phyloP scores from a whole-genome alignment of 1,284 basidiomycete genomes.

The Microbotryum violaceum region DNA sequence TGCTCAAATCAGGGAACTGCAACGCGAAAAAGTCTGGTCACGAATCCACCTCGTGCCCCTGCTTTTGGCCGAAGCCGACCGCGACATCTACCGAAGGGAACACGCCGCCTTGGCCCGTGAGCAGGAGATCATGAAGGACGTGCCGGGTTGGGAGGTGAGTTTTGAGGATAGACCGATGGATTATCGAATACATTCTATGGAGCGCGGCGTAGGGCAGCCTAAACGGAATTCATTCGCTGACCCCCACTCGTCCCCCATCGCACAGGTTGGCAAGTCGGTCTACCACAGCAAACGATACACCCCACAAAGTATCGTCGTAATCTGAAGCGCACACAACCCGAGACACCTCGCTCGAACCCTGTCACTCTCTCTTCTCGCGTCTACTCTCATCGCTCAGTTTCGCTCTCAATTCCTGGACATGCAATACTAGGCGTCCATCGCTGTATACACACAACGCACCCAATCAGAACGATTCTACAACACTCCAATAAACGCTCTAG shows the following conservation, averaged over 20 bases:
- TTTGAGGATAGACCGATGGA: neutral
- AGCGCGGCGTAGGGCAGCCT: neutral
- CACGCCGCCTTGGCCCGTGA: constrained; percentile 74
- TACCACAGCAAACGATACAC: constrained; percentile 79
- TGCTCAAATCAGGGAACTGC: constrained; percentile 62
- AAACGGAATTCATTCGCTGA: constrained; percentile 3
- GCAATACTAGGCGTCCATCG: too few relatives aligned
- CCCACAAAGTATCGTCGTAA: constrained; percentile 49
- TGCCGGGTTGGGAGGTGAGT: constrained; percentile 87
- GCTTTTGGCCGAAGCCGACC: constrained; percentile 32
- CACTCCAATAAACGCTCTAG: too few relatives aligned
- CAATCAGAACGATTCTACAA: too few relatives aligned
- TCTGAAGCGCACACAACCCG: constrained; percentile 30
- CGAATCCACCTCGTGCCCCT: constrained; percentile 90
- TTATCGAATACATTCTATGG: neutral
- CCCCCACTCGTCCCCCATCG: neutral
- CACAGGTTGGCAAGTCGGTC: constrained; percentile 66
- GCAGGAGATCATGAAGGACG: constrained; percentile 91
- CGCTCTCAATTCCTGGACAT: too few relatives aligned
- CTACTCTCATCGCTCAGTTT: too few relatives aligned
- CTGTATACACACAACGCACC: too few relatives aligned
- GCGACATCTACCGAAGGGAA: constrained; percentile 58
- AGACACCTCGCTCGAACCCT: too few relatives aligned
- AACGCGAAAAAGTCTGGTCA: constrained; percentile 91
- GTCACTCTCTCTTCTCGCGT: too few relatives aligned